These are phyloP conservation scores for Chiua virens DNA, from an alignment of 768 basidiomycete species.

Conservation along the genomic window DNA sequence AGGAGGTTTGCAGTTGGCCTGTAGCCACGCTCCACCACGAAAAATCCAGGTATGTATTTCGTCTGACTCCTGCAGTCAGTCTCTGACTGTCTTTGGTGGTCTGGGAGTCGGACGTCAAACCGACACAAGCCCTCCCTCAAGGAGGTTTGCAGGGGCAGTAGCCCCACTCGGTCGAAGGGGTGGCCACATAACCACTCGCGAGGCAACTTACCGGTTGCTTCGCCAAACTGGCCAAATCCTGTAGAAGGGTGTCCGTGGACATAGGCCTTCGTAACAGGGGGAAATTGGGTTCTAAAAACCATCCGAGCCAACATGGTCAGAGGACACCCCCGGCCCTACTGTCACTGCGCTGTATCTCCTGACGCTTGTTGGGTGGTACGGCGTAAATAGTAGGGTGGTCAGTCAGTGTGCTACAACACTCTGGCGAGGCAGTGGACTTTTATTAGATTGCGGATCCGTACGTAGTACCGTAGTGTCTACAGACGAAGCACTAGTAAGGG, in stretches of 20 bases:
- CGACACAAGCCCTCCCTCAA: slow-evolving; percentile 4
- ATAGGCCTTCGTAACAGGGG: background rate
- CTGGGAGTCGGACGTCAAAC: background rate
- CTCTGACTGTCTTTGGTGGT: too few relatives aligned
- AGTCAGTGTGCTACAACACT: too few relatives aligned
- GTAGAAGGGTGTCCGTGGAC: background rate
- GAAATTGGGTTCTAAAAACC: slow-evolving; percentile 3
- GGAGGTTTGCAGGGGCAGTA: background rate
- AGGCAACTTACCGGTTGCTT: background rate
- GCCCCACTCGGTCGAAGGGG: too few relatives aligned
- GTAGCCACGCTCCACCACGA: background rate
- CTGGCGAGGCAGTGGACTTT: too few relatives aligned
- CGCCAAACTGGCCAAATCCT: background rate
- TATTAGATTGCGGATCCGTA: background rate
- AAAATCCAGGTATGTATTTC: background rate
- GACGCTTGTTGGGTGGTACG: background rate
- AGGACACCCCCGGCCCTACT: slow-evolving; percentile 3
- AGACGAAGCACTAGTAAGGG: slow-evolving; percentile 3
- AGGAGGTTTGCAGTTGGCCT: slow-evolving; percentile 1
- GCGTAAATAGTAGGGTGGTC: background rate
- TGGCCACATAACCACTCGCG: background rate
- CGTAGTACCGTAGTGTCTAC: background rate
- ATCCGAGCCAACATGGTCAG: background rate
- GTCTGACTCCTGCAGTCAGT: background rate
- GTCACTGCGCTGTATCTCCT: too few relatives aligned